A percentile compares a stretch with the other conserved stretches of the same genome.
Evolutionary conservation across 2,329 filamentous ascomycete genomes (phyloP).

Genomic region (Penicillium sp.): DNA sequence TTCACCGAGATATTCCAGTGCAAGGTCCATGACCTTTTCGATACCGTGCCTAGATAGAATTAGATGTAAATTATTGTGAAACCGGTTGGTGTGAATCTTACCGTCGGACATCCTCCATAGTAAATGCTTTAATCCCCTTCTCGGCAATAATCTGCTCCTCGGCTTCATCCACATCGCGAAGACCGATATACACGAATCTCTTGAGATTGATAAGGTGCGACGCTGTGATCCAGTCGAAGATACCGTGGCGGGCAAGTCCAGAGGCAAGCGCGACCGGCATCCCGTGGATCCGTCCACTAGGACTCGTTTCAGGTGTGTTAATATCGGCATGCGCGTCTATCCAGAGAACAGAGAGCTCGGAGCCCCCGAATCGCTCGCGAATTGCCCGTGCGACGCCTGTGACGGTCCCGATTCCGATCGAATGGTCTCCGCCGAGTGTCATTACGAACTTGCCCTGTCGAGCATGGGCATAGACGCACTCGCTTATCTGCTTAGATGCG

Average conservation of each 20-base stretch:
- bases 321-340: slow-evolving; percentile 17
- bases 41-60: slow-evolving; percentile 1
- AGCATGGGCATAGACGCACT: slow-evolving; percentile 3
- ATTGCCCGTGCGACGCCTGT: slow-evolving; percentile 6
- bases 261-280: slow-evolving; percentile 13
- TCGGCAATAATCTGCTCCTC: neutral
- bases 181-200: slow-evolving; percentile 2
- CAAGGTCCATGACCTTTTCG: slow-evolving; percentile 5
- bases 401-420: slow-evolving; percentile 6
- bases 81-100: neutral
- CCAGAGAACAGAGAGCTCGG: slow-evolving; percentile 6
- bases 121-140: slow-evolving; percentile 8
- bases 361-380: neutral
- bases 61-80: neutral
- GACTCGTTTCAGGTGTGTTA: slow-evolving; percentile 8
- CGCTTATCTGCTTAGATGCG: neutral
- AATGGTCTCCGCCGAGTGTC: slow-evolving; percentile 9
- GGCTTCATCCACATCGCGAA: slow-evolving; percentile 9
- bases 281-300: slow-evolving; percentile 8
- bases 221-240: slow-evolving; percentile 9
- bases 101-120: slow-evolving; percentile 6
- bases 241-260: neutral
- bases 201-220: slow-evolving; percentile 7
- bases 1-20: slow-evolving; percentile 4
- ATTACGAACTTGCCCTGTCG: slow-evolving; percentile 6